Evolutionary conservation across 1,139 yeast species (phyloP), one percentile per base, ranked within the genome.

Genomic region (Suhomyces coccinellae): DNA sequence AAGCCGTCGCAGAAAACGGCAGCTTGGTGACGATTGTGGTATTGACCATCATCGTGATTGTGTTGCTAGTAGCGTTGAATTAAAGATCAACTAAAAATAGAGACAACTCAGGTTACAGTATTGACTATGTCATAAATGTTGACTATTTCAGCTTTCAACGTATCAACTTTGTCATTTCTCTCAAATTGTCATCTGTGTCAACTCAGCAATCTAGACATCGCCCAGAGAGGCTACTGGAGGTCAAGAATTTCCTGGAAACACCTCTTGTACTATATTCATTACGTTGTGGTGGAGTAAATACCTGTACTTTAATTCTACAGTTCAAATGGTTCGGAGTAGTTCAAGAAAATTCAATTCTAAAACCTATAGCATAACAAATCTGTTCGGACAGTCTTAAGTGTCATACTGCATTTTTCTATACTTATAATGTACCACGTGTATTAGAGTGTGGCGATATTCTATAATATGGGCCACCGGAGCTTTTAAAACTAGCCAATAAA

Each of bases 21-120:
- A 84, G 87, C 42, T 71, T 87, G 69, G 71, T 82, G 35, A 84
- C 91, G 0, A 87, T 87, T 29, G 65, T 81, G n/a, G 75, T 80
- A 7, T 67, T 88, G 48, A 71, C 85, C 6, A 66, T 84, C 20
- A 79, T 83, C 35, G 67, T 85, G 52, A 73, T 85, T 17, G 63
- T 83, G 45, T 66, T 85, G 43, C 66, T 85, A 46, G 79, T 82
- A 16, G 80, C 85, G 12, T 67, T 84, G 51, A 84, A 81, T 57
- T 84, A 27, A 13, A 27, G 32, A 33, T 20, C 12, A 8, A 9
- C 3, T 20, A 27, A 14, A 15, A 11, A 46, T 13, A 14, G 17
- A 38, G 10, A 13, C 9, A 37, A 16, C 2, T 3, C 8, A n/a
- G 16, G 7, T n/a, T 16, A 10, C n/a, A n/a, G n/a, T 16, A 9